These are phyloP conservation scores for Tulasnella sp. DNA, from an alignment of 768 basidiomycete genomes.

Conservation along the genomic window DNA sequence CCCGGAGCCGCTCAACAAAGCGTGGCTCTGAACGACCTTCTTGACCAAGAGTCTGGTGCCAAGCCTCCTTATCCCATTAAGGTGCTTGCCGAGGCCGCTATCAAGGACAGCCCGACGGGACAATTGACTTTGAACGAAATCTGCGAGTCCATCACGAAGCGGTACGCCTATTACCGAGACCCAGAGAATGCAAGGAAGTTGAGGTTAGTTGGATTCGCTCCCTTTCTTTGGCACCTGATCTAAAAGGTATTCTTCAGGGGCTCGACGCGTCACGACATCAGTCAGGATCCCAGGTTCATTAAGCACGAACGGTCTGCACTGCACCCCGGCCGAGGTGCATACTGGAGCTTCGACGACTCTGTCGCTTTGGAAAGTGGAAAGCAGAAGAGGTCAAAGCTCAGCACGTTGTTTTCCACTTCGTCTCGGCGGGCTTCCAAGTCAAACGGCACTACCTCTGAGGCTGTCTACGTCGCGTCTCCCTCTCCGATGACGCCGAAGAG, in stretches of 20 bases:
- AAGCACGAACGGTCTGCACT: constrained; percentile 7
- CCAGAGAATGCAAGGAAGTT: background rate
- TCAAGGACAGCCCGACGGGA: background rate
- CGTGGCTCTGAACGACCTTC: constrained; percentile 3
- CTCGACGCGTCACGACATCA: constrained; percentile 18
- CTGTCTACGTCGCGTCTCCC: background rate
- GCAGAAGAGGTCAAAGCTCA: background rate
- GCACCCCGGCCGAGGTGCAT: constrained; percentile 16
- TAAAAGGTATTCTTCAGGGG: background rate
- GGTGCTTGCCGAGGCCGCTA: constrained; percentile 11
- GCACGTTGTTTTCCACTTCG: background rate
- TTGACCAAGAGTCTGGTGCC: constrained; percentile 8
- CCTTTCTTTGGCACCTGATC: background rate
- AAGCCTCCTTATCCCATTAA: constrained; percentile 18
- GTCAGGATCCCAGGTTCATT: constrained; percentile 17
- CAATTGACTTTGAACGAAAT: constrained; percentile 14
- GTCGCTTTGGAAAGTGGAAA: background rate
- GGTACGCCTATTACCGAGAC: constrained; percentile 11
- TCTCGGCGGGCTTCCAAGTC: background rate
- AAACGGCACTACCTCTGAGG: background rate
- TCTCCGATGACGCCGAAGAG: background rate
- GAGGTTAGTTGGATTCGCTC: background rate
- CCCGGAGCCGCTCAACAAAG: background rate
- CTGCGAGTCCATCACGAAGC: background rate
- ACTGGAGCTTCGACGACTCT: constrained; percentile 5